These are phyloP conservation scores for Sporisorium sorghi DNA, from an alignment of 1,284 basidiomycete species.

Conservation along the genomic window DNA sequence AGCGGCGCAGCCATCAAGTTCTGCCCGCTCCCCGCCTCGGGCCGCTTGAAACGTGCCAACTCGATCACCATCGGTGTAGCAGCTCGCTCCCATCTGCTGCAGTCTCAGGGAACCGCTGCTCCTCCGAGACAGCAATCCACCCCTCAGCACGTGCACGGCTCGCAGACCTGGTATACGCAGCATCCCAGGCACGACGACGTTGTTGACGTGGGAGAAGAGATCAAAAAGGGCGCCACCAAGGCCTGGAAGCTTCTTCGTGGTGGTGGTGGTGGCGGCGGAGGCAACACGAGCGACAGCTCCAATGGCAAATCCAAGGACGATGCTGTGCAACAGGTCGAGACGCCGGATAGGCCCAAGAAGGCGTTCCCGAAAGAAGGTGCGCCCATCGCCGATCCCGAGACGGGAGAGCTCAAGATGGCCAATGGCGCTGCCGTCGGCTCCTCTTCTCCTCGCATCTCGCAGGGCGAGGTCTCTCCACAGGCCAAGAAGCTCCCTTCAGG, in stretches of 20 bases:
- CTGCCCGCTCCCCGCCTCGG: constrained; percentile 57
- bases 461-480: constrained; percentile 16
- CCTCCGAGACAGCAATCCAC: constrained; percentile 27
- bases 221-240: constrained; percentile 52
- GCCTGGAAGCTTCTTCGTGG: constrained; percentile 57
- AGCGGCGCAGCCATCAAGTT: constrained; percentile 59
- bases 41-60: constrained; percentile 61
- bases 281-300: constrained; percentile 17
- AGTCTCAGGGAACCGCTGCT: constrained; percentile 56
- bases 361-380: constrained; percentile 49
- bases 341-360: constrained; percentile 35
- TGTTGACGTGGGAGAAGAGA: constrained; percentile 60
- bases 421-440: constrained; percentile 13
- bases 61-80: constrained; percentile 66
- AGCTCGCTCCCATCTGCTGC: constrained; percentile 61
- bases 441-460: constrained; percentile 8
- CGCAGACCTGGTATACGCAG: constrained; percentile 42
- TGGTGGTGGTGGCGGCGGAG: constrained; percentile 36
- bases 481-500: constrained; percentile 20
- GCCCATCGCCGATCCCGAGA: constrained; percentile 35
- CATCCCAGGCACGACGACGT: constrained; percentile 40
- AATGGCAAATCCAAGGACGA: constrained; percentile 3
- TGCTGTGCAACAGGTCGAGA: constrained; percentile 2
- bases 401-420: constrained; percentile 44
- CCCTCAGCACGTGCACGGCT: constrained; percentile 46